These are phyloP conservation scores for Sporothrix brunneoviolacea DNA, from an alignment of 2,329 filamentous ascomycete species.

Conservation along the genomic window DNA sequence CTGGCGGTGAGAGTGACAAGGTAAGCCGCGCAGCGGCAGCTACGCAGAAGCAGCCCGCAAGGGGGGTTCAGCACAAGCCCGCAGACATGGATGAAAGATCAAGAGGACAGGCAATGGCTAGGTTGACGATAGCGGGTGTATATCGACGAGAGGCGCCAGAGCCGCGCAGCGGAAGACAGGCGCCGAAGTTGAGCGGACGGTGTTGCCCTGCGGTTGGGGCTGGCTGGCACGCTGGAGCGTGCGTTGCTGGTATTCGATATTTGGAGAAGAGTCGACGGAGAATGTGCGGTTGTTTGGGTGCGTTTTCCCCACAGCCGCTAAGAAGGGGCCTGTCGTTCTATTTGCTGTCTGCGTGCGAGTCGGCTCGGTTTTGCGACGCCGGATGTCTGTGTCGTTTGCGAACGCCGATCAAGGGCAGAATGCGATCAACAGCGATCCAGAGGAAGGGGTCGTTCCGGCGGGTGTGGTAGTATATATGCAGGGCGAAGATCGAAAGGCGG, in stretches of 20 bases:
- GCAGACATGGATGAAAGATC: conserved; percentile 1
- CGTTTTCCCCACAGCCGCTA: neutral
- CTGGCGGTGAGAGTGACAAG: too few relatives aligned
- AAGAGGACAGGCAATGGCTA: neutral
- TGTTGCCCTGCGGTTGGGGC: neutral
- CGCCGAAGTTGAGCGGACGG: neutral
- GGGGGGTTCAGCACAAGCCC: neutral
- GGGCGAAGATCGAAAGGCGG: conserved; percentile 1
- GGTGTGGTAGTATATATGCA: conserved; percentile 8
- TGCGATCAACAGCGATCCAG: neutral
- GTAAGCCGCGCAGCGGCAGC: neutral
- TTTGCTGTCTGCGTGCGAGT: neutral
- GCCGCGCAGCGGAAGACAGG: conserved; percentile 1
- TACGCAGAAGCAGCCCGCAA: neutral
- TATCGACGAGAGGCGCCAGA: neutral
- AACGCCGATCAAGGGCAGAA: neutral
- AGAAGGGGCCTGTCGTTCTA: conserved; percentile 1
- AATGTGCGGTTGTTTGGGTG: neutral
- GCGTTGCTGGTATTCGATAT: neutral
- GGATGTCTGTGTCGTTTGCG: conserved; percentile 2
- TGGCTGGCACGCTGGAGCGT: neutral
- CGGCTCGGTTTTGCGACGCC: neutral
- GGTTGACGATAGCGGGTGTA: neutral
- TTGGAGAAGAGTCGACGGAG: too few relatives aligned
- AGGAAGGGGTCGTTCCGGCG: neutral